These are phyloP conservation scores for Arthonia radiata DNA, from an alignment of 495 filamentous ascomycete species.

Conservation along the genomic window DNA sequence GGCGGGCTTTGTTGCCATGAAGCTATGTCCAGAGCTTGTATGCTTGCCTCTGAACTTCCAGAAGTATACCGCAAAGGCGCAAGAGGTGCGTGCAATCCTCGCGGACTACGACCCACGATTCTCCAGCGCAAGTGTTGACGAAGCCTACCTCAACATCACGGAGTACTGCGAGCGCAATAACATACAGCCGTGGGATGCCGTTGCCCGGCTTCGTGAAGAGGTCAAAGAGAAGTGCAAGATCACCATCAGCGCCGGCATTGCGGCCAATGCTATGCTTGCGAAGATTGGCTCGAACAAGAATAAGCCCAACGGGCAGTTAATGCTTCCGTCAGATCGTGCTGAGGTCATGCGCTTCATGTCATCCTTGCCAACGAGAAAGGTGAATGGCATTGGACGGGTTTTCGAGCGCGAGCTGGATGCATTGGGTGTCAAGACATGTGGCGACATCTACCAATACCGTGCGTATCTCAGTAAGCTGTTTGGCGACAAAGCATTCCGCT, in stretches of 20 bases:
- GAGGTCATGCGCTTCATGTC: constrained; percentile 70
- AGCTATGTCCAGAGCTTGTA: constrained; percentile 76
- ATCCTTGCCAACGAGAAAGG: constrained; percentile 58
- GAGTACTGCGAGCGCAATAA: constrained; percentile 49
- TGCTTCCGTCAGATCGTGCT: constrained; percentile 39
- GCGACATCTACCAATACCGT: constrained; percentile 59
- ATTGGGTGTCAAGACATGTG: constrained; percentile 70
- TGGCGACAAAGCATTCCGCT: constrained; percentile 73
- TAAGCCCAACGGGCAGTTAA: constrained; percentile 87
- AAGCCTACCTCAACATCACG: constrained; percentile 92
- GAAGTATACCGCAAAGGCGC: constrained; percentile 77
- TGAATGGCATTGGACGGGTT: constrained; percentile 82
- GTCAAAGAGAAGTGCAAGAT: constrained; percentile 57
- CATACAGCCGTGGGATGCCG: constrained; percentile 43
- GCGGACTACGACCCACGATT: constrained; percentile 72
- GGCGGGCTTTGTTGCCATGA: constrained; percentile 86
- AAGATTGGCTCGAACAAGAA: constrained; percentile 90
- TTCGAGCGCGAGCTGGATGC: constrained; percentile 81
- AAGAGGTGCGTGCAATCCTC: constrained; percentile 63
- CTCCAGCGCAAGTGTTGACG: constrained; percentile 81
- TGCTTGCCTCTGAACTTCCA: constrained; percentile 62
- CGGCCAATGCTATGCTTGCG: constrained; percentile 72
- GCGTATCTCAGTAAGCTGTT: constrained; percentile 53
- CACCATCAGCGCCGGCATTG: constrained; percentile 86
- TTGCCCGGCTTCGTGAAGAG: constrained; percentile 49